Conservation (phyloP, 225 moss, liverwort and hornwort genomes). For the Pseudisothecium myosuroides region DNA sequence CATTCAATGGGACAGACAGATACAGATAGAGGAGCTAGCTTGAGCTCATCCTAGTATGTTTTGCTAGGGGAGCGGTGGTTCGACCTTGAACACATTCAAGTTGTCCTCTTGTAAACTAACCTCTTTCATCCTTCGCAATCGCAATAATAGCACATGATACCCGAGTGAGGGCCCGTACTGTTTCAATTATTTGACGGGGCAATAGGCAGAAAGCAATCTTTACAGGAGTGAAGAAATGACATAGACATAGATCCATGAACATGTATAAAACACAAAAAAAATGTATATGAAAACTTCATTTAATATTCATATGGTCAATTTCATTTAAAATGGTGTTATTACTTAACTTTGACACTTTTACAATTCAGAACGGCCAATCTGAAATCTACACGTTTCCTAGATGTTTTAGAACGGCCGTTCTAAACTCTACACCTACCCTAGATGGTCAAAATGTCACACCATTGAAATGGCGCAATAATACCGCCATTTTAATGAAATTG, state of each 20-base stretch:
- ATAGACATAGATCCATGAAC: neutral
- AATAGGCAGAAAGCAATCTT: neutral
- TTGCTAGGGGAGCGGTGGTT: neutral
- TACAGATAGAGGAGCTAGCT: neutral
- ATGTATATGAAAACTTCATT: neutral
- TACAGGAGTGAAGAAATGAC: neutral
- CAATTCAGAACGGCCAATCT: no score
- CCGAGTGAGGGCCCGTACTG: fast-evolving
- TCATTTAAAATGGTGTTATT: neutral
- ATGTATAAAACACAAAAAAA: neutral
- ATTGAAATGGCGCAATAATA: no score
- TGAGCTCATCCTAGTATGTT: neutral
- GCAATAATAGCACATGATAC: neutral
- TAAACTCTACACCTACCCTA: no score
- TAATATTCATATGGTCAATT: neutral
- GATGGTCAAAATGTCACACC: no score
- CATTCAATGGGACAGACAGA: neutral
- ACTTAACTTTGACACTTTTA: no score
- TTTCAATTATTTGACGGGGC: neutral
- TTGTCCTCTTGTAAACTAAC: neutral
- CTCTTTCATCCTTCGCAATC: neutral
- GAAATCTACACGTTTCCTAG: no score
- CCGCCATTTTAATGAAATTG: no score
- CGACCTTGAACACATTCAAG: neutral
- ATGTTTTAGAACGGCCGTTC: no score